Percentiles rank a stretch among this genome's conserved stretches.
Evolutionary conservation across 345 rosid species (phyloP).

Genomic region (Mercurialis annua): DNA sequence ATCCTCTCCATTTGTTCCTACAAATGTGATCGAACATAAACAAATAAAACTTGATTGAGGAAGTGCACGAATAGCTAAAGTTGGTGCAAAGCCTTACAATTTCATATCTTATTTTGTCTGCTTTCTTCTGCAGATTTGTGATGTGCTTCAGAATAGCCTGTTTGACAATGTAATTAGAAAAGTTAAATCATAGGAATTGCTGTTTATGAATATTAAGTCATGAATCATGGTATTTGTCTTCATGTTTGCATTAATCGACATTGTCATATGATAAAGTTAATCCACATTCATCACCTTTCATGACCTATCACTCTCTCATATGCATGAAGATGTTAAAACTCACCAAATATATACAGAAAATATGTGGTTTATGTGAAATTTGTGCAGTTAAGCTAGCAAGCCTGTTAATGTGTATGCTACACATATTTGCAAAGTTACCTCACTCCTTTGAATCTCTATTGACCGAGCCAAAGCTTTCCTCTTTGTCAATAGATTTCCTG

Average conservation of each 20-base stretch:
- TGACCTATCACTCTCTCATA: neutral
- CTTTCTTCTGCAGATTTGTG: conserved; percentile 46
- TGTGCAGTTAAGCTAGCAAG: neutral
- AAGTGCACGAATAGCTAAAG: conserved; percentile 14
- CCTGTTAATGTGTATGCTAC: neutral
- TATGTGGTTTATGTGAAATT: neutral
- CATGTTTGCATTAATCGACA: neutral
- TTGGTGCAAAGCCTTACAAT: conserved; percentile 49
- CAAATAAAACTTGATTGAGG: neutral
- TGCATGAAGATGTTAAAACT: no score
- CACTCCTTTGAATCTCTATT: conserved; percentile 83
- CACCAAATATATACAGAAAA: no score
- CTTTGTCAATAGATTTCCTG: conserved; percentile 86
- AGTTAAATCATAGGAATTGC: conserved; percentile 6
- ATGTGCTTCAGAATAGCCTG: conserved; percentile 79
- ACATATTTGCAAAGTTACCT: conserved; percentile 43
- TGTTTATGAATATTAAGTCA: neutral
- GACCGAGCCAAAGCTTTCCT: conserved; percentile 97
- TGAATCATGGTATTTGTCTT: neutral
- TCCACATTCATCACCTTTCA: neutral
- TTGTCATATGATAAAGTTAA: neutral
- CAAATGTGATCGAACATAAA: conserved; percentile 11
- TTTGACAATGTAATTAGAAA: conserved; percentile 25
- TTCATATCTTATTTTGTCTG: conserved; percentile 68
- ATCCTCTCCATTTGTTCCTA: conserved; percentile 66